These are phyloP conservation scores for Penicillium sp. DNA, from an alignment of 2,329 filamentous ascomycete species.

Conservation along the genomic window DNA sequence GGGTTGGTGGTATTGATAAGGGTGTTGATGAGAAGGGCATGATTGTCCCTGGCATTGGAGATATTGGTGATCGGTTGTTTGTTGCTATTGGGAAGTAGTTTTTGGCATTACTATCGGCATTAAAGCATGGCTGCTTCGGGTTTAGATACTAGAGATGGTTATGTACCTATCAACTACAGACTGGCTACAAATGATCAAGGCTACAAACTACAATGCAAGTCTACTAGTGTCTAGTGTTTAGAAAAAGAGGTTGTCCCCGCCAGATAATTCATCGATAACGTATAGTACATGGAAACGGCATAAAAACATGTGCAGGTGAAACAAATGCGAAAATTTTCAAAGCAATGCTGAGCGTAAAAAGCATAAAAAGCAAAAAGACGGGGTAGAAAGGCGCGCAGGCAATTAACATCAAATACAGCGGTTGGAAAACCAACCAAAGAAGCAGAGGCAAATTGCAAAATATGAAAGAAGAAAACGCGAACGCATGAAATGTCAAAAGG, in stretches of 20 bases:
- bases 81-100: conserved; percentile 78
- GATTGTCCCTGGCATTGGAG: conserved; percentile 86
- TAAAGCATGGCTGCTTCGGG: neutral
- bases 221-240: neutral
- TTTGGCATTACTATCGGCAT: neutral
- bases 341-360: conserved; percentile 23
- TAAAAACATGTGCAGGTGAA: conserved; percentile 33
- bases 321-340: conserved; percentile 18
- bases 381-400: conserved; percentile 29
- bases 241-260: conserved; percentile 24
- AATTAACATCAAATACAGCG: conserved; percentile 30
- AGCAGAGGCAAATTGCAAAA: conserved; percentile 24
- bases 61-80: conserved; percentile 87
- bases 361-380: conserved; percentile 22
- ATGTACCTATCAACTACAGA: neutral
- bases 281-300: conserved; percentile 41
- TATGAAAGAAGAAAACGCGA: conserved; percentile 17
- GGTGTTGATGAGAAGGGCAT: conserved; percentile 75
- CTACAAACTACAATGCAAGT: neutral
- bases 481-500: conserved; percentile 28
- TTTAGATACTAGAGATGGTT: neutral
- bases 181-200: neutral
- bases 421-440: conserved; percentile 14
- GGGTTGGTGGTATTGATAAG: conserved; percentile 76
- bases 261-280: conserved; percentile 38